Evolutionary conservation across 805 yeast species (phyloP).

Genomic region (Ascoidea tarda): DNA sequence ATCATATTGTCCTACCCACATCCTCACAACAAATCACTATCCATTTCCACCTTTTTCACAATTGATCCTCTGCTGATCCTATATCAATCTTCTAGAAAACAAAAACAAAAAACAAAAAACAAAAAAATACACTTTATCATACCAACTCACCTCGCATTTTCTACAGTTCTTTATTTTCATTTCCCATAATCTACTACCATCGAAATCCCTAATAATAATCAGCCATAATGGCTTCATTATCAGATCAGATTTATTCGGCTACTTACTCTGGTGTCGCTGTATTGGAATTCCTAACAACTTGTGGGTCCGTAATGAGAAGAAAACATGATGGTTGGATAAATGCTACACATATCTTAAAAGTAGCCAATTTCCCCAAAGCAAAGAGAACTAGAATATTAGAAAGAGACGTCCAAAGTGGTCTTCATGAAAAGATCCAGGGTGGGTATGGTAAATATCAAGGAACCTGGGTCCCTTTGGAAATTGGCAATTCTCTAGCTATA

Average conservation of each 20-base stretch:
- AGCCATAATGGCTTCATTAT: neutral
- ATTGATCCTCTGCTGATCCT: too few relatives aligned
- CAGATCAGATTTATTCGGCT: slow-evolving; percentile 47
- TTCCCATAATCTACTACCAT: too few relatives aligned
- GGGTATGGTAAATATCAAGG: slow-evolving; percentile 97
- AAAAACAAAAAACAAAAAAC: too few relatives aligned
- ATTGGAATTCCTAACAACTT: slow-evolving; percentile 55
- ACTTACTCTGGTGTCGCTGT: slow-evolving; percentile 75
- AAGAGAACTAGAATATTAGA: slow-evolving; percentile 85
- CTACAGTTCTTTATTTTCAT: too few relatives aligned
- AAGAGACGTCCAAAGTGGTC: slow-evolving; percentile 81
- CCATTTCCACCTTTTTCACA: too few relatives aligned
- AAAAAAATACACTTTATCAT: too few relatives aligned
- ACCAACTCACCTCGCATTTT: too few relatives aligned
- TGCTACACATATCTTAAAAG: slow-evolving; percentile 90
- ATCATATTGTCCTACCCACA: too few relatives aligned
- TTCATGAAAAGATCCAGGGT: slow-evolving; percentile 91
- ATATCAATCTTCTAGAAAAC: too few relatives aligned
- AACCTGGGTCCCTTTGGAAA: slow-evolving; percentile 83
- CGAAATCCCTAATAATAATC: too few relatives aligned
- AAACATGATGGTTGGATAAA: slow-evolving; percentile 74
- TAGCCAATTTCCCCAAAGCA: slow-evolving; percentile 90
- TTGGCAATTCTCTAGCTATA: slow-evolving; percentile 56
- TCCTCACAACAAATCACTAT: too few relatives aligned
- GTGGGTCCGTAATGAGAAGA: slow-evolving; percentile 68